These are phyloP conservation scores for Notholithocarpus densiflorus DNA, from an alignment of 306 rosid genomes.

Conservation along the genomic window DNA sequence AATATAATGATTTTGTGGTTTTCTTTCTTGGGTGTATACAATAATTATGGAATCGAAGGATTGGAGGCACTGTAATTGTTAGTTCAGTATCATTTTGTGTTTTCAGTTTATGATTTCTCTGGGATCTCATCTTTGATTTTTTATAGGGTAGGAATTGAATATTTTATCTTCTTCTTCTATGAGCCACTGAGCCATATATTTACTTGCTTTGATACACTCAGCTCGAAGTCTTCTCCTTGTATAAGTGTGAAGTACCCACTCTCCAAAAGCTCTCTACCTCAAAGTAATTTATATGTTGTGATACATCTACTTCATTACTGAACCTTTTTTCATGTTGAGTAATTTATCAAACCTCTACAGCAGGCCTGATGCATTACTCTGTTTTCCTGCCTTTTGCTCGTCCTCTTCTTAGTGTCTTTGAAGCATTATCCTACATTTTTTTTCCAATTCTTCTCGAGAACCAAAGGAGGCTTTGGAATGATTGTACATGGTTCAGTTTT, in stretches of 20 bases:
- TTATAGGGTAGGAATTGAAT: background rate
- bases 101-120: background rate
- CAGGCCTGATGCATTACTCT: no score
- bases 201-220: background rate
- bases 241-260: background rate
- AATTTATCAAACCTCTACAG: background rate
- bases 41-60: background rate
- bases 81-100: background rate
- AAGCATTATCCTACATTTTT: background rate
- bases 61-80: background rate
- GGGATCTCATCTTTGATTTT: background rate
- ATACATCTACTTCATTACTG: background rate
- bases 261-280: background rate
- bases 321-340: background rate
- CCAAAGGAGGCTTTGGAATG: background rate
- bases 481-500: background rate
- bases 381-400: no score
- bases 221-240: background rate
- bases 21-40: background rate
- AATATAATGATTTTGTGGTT: slow-evolving; percentile 11
- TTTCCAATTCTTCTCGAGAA: background rate
- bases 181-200: background rate
- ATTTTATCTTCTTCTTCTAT: background rate
- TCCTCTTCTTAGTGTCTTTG: background rate
- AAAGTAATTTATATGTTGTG: background rate